Base-by-base conservation (phyloP, 208 protist species). In the Perkinsela sp. region DNA sequence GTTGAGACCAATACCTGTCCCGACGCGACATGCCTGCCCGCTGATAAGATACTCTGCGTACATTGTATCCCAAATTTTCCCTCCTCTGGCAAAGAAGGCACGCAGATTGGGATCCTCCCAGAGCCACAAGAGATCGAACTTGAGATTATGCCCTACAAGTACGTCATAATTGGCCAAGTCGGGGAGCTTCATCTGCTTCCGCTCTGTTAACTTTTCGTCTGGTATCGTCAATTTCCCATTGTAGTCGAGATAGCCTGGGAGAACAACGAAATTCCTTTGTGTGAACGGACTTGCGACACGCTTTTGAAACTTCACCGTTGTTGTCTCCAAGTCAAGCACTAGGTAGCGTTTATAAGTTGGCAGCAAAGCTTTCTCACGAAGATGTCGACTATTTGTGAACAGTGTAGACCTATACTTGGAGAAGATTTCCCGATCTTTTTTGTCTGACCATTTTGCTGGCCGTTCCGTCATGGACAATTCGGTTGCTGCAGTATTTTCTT, bases 51-150 rank as follows among this genome's bases (percentile, higher is more conserved):
- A 93, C 77, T 93, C 85, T 29, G 75, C 85, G 75, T 93, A 93
- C 88, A 93, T 93, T 31, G 88, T 93, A 71, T 93, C 88, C 86
- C 88, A 93, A 2, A 93, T 84, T 67, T 82, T 83, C 2, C 88
- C 88, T 32, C 88, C 88, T 1, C 84, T 77, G 28, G 71, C 72
- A 22, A 93, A 73, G 71, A 93, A 93, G 57, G 75, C 76, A 32
- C 78, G 76, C n/a, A 93, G 74, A 72, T 91, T 82, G 0, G 68
- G 72, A 70, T 90, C 83, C 31, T 81, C 79, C 85, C 86, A 93
- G 1, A 90, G 78, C 15, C 91, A 86, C 67, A 92, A 77, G 71
- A 93, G 69, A 66, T 93, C 88, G 70, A 93, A 93, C 74, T 93
- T 93, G 72, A 93, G 79, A 77, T 93, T 93, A 75, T 93, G 88